Base-by-base conservation (phyloP, 805 yeast genomes). In the Spathaspora arborariae region DNA sequence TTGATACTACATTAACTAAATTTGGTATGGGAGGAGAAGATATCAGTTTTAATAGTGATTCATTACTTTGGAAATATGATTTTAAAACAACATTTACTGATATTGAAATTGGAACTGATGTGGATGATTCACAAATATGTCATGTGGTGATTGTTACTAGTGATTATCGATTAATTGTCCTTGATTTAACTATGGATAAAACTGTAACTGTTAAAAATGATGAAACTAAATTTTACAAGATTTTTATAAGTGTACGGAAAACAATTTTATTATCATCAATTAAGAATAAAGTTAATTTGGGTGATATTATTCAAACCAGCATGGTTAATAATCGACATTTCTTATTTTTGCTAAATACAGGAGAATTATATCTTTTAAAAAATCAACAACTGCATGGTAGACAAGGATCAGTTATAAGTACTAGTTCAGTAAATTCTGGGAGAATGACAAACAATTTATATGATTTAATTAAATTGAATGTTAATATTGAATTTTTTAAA, bases 51-150 rank as follows among this genome's bases (percentile, higher is more conserved):
- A 72, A 70, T 45, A 66, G 67, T 46, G 76, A 72, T 47, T 48
- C 60, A 36, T 61, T 70, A 20, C 51, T 68, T 6, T 72, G 76
- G 75, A 63, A 70, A 41, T 65, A 67, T 44, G 57, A 65, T 44
- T 64, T 68, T 45, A 57, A 59, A 33, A 54, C 56, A 20, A 49
- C 49, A 16, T 55, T 67, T 26, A 38, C 64, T 26, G 48, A 45
- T 19, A 52, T 54, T 22, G 60, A 62, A 13, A 45, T 58, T 3
- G 46, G 49, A 11, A 40, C 42, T 5, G 46, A 46, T 30, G n/a
- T 19, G 3, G n/a, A 13, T 4, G 45, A 46, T 16, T 36, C 22
- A 11, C 39, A 40, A 8, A 27, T 34, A 30, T 39, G 36, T 27
- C 43, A 45, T 33, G 51, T 68, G 27, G 53, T 67, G 1, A 24